Evolutionary conservation across 495 filamentous ascomycete species (phyloP).

Genomic region (Gamarada debralockiae): DNA sequence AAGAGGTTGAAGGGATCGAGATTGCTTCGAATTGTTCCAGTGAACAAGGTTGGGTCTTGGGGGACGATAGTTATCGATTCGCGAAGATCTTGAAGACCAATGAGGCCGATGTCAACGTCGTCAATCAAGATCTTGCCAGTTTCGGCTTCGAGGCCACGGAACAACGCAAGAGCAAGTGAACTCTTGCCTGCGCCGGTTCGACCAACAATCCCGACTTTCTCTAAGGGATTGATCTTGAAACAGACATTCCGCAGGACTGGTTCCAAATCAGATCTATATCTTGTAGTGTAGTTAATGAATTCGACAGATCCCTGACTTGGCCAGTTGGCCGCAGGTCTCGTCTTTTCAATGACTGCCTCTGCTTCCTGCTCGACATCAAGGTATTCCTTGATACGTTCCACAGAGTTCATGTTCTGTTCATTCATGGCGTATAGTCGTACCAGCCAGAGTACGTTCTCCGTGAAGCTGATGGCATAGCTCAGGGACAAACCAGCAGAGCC

Average conservation of each 20-base stretch:
- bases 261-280: constrained; percentile 85
- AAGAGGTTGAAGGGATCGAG: constrained; percentile 92
- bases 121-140: constrained; percentile 88
- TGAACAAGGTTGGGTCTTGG: constrained; percentile 96
- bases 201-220: constrained; percentile 97
- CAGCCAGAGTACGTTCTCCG: constrained; percentile 95
- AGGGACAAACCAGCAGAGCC: constrained; percentile 93
- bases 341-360: constrained; percentile 68
- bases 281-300: constrained; percentile 82
- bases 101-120: constrained; percentile 78
- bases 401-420: constrained; percentile 99
- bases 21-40: constrained; percentile 90
- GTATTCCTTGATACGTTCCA: constrained; percentile 98
- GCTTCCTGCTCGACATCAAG: constrained; percentile 96
- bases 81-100: constrained; percentile 87
- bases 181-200: constrained; percentile 97
- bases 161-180: constrained; percentile 91
- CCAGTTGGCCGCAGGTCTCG: constrained; percentile 75
- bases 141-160: constrained; percentile 93
- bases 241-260: constrained; percentile 77
- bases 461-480: constrained; percentile 98
- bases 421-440: constrained; percentile 92
- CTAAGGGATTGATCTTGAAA: constrained; percentile 79
- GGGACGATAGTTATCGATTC: constrained; percentile 97
- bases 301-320: constrained; percentile 81